Base-by-base conservation (phyloP, 805 yeast species). In the Saccharomycopsis amapae region DNA sequence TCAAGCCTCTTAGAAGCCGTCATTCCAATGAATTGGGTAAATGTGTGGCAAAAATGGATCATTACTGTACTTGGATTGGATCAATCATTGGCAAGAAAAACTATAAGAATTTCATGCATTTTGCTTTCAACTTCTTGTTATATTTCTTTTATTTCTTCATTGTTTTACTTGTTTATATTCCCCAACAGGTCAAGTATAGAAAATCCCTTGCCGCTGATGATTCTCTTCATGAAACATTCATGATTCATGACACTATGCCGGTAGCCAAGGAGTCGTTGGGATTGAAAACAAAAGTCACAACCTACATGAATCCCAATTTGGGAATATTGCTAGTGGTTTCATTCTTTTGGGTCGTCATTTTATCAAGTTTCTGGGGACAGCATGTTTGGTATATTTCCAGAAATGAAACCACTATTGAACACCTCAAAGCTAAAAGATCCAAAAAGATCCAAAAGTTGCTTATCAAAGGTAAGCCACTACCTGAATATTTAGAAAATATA, bases 41-140 rank as follows among this genome's bases (percentile, higher is more conserved):
- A 20, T 86, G 95, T 57, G 77, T 88, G 0, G 78, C 85, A 0
- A 69, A 73, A 47, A 82, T 85, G 68, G 97, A 89, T 62, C 97
- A 89, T 60, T 81, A 71, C 56, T 89, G 97, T 59, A 57, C 77
- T 0, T 87, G 86, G 81, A 62, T 90, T 0, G 94, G 95, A 1
- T 59, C 71, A 0, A 75, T 78, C 3, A 75, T 89, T 37, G 96
- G 95, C 0, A 72, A 74, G 48, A 60, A 65, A 32, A 89, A 90
- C 61, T 77, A 78, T 35, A 38, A 39, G 22, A 39, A 20, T 18
- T 51, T 51, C 34, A 15, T 51, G 22, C 30, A 41, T 10, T 51
- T 51, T 22, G 22, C 46, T 4, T 19, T 45, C 7, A 28, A 15
- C 22, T 48, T 48, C 25, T 30, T 39, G n/a, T 5, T 42, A 2